A percentile compares a stretch with the other conserved stretches of the same genome.
phyloP scores from a whole-genome alignment of 176 grass and related monocot genomes.

The Aegilops sharonensis region DNA sequence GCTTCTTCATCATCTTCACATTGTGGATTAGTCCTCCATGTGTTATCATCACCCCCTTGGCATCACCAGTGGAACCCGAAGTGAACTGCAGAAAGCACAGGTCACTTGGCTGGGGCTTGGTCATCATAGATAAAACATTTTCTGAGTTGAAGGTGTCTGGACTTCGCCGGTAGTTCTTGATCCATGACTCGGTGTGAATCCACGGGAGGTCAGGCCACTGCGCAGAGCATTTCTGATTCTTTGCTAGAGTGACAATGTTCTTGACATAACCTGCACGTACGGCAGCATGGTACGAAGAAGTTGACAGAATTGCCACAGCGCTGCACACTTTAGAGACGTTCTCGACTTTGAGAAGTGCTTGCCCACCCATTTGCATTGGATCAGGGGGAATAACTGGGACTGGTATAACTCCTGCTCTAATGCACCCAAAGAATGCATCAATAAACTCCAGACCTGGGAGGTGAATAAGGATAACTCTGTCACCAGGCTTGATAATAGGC shows the following conservation, averaged over 20 bases:
- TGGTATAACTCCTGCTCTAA: slow-evolving; percentile 64
- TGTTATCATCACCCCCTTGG: slow-evolving; percentile 86
- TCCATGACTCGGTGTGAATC: slow-evolving; percentile 66
- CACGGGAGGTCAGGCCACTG: slow-evolving; percentile 68
- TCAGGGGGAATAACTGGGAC: slow-evolving; percentile 76
- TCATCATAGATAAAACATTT: slow-evolving; percentile 19
- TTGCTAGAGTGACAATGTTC: slow-evolving; percentile 47
- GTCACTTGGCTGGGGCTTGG: slow-evolving; percentile 39
- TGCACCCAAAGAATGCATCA: slow-evolving; percentile 71
- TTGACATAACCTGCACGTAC: slow-evolving; percentile 69
- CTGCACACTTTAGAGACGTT: slow-evolving; percentile 63
- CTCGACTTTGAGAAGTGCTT: slow-evolving; percentile 69
- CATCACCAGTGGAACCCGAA: slow-evolving; percentile 75
- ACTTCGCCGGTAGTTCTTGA: slow-evolving; percentile 50
- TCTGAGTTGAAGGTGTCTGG: slow-evolving; percentile 32
- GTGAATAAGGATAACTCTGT: slow-evolving; percentile 65
- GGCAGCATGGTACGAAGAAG: slow-evolving; percentile 71
- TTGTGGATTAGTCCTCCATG: slow-evolving; percentile 73
- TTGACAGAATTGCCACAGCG: slow-evolving; percentile 62
- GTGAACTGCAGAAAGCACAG: slow-evolving; percentile 82
- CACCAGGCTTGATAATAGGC: slow-evolving; percentile 54
- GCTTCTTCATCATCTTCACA: slow-evolving; percentile 67
- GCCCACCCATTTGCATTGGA: slow-evolving; percentile 61
- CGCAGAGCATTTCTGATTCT: slow-evolving; percentile 41
- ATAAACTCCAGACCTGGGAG: slow-evolving; percentile 73